Conservation (phyloP, 2,329 filamentous ascomycete genomes). For the Arachnomyces sp. region DNA sequence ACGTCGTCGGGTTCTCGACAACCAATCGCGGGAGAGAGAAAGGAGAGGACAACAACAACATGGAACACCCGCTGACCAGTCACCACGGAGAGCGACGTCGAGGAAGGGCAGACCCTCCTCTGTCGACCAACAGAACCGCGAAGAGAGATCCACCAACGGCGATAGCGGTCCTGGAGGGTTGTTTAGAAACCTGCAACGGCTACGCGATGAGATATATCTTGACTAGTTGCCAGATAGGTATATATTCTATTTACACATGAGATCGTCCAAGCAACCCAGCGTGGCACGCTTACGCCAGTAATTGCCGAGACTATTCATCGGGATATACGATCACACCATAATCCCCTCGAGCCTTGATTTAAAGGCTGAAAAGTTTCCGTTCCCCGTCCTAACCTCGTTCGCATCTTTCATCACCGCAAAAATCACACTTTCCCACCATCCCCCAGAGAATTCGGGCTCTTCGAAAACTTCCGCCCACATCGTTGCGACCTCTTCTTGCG, state of each 20-base stretch:
- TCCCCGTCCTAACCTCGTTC: constrained; percentile 19
- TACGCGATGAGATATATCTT: constrained; percentile 48
- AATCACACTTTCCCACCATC: constrained; percentile 53
- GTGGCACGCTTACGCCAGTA: background rate
- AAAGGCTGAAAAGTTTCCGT: constrained; percentile 13
- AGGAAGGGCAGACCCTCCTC: constrained; percentile 18
- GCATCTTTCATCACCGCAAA: constrained; percentile 49
- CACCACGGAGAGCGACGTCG: constrained; percentile 28
- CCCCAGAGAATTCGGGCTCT: constrained; percentile 51
- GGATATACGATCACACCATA: background rate
- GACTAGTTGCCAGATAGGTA: constrained; percentile 28
- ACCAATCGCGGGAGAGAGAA: constrained; percentile 43
- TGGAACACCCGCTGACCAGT: constrained; percentile 18
- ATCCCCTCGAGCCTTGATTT: constrained; percentile 7
- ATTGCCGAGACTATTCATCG: no score
- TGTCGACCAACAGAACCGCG: constrained; percentile 16
- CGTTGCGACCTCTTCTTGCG: constrained; percentile 47
- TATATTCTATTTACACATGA: constrained; percentile 9
- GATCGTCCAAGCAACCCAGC: constrained; percentile 10
- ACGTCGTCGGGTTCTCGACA: constrained; percentile 42
- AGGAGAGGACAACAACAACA: constrained; percentile 8
- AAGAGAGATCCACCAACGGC: constrained; percentile 20
- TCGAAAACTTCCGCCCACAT: constrained; percentile 53
- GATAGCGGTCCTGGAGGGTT: constrained; percentile 42
- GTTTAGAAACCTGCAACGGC: constrained; percentile 45